Base-by-base conservation (phyloP, 75 land plant species). In the Picea glauca region DNA sequence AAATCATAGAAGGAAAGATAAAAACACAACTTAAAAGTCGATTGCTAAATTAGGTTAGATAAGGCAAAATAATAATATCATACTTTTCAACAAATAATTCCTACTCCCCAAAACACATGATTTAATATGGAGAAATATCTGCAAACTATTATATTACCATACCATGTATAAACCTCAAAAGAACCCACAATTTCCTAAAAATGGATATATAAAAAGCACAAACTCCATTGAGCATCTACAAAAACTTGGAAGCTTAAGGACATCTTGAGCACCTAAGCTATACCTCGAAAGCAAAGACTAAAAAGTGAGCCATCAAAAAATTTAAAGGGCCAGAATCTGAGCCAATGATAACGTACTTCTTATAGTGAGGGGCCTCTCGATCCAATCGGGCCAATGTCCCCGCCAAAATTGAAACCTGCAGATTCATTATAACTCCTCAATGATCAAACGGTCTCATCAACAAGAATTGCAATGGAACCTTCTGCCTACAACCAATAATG, bases 301-400 rank as follows among this genome's bases (percentile, higher is more conserved):
- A 5, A 14, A 78, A 73, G 59, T 65, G 58, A 59, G 2, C 33
- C 57, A 81, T 9, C 13, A 26, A 43, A 40, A 79, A 18, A 57
- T 38, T n/a, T 43, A 7, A 62, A 31, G 56, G 12, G 11, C 12
- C 56, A 50, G 56, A 9, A 50, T 50, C 12, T 50, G 12, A 9
- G 56, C 56, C 56, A 50, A 50, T 9, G 56, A 13, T 9, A 13
- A 60, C 84, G 13, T 86, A 94, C 96, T 91, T 96, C 79, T 94
- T 96, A 78, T 96, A 96, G 72, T 90, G 93, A 67, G 99, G 99
- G 15, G 99, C 99, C 77, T 96, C 98, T 63, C 99, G 87, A 77
- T 96, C 99, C 70, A 96, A 82, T 63, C 99, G 93, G 62, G 99
- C 99, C 82, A 96, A 87, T 9, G 99, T 96, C 11, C 99, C 99